Percentiles rank a stretch among this genome's conserved stretches.
Conservation (phyloP, 2,329 filamentous ascomycete genomes). For the Fusarium equiseti region DNA sequence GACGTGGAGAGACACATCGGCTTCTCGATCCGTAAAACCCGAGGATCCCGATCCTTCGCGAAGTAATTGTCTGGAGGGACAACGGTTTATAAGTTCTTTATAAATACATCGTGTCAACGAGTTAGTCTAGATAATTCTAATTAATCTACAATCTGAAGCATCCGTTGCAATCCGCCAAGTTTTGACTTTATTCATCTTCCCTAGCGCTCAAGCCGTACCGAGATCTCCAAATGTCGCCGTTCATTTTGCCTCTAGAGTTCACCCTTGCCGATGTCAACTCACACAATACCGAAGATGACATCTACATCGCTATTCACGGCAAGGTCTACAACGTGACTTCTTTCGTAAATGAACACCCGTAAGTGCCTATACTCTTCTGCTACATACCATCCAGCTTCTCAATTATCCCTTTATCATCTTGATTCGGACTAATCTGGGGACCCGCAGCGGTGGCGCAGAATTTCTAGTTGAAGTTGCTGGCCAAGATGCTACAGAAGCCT, state of each 20-base stretch:
- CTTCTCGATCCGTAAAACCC: background rate
- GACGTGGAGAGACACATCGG: background rate
- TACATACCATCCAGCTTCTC: background rate
- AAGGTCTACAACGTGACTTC: background rate
- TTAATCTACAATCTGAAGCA: background rate
- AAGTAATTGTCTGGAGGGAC: background rate
- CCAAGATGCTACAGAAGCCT: background rate
- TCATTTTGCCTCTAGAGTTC: background rate
- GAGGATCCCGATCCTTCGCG: background rate
- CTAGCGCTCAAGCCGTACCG: background rate
- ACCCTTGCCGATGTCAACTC: background rate
- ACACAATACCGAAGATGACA: background rate
- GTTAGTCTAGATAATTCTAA: accelerated
- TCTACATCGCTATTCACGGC: background rate
- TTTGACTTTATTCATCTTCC: background rate
- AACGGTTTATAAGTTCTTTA: background rate
- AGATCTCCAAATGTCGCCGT: background rate
- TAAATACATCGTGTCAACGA: background rate
- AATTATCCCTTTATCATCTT: background rate
- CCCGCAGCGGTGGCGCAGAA: background rate
- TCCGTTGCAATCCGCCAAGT: background rate
- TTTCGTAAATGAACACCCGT: background rate
- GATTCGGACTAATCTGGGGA: background rate
- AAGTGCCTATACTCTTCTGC: background rate
- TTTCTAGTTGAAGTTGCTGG: background rate